These are phyloP conservation scores for Neurospora sp. DNA, from an alignment of 495 filamentous ascomycete genomes.

Conservation along the genomic window DNA sequence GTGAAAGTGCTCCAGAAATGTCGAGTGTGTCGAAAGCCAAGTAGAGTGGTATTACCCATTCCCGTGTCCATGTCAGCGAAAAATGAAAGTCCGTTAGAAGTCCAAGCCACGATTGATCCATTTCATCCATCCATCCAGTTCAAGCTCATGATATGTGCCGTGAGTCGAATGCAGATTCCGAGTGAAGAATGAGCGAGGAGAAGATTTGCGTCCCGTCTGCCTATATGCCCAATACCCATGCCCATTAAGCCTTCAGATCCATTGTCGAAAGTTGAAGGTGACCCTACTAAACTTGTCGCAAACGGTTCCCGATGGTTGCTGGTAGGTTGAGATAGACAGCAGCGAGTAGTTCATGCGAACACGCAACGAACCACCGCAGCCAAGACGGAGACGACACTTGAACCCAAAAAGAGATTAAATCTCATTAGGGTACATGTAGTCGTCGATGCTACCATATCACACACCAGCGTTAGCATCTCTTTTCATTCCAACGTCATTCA, in stretches of 20 bases:
- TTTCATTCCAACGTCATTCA: too few relatives aligned
- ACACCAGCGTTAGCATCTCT: too few relatives aligned
- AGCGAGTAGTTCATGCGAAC: background rate
- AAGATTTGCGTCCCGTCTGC: background rate
- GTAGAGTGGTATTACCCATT: background rate
- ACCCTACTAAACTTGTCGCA: background rate
- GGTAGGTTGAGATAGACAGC: background rate
- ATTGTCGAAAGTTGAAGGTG: background rate
- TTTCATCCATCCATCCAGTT: background rate
- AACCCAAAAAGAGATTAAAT: background rate
- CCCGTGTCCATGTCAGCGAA: background rate
- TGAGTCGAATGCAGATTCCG: background rate
- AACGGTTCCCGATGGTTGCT: background rate
- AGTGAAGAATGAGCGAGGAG: background rate
- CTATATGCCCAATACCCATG: background rate
- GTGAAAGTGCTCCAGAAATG: background rate
- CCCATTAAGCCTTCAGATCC: background rate
- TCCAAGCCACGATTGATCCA: background rate
- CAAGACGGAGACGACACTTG: background rate
- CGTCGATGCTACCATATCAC: background rate
- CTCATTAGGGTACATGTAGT: background rate
- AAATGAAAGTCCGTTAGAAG: background rate
- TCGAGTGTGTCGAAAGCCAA: background rate
- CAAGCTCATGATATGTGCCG: background rate
- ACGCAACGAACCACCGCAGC: background rate